Evolutionary conservation across 192 early-diverging fungal genomes (phyloP).

Genomic region (Coemansia sp.): DNA sequence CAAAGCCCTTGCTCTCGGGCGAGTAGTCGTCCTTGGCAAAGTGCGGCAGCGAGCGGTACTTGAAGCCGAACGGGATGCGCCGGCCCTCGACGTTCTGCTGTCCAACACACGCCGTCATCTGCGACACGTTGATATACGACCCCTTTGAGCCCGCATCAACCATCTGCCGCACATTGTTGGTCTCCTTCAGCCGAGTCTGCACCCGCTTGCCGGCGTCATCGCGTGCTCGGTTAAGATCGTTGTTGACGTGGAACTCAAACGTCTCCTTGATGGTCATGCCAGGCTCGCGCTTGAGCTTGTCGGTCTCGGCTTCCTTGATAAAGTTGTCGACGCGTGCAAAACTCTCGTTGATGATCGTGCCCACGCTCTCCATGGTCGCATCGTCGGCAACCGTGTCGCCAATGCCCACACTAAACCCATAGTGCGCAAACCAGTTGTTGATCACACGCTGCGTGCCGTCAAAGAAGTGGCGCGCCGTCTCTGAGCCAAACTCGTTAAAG

Average conservation of each 20-base stretch:
- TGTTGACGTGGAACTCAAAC: constrained; percentile 86
- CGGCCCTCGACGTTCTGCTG: constrained; percentile 99
- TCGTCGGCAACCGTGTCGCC: constrained; percentile 95
- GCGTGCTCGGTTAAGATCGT: constrained; percentile 85
- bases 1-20: constrained; percentile 66
- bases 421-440: constrained; percentile 92
- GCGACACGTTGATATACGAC: constrained; percentile 92
- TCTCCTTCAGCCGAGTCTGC: constrained; percentile 75
- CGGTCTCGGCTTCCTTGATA: constrained; percentile 78
- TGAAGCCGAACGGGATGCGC: constrained; percentile 96
- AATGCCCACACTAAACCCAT: constrained; percentile 96
- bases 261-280: constrained; percentile 92
- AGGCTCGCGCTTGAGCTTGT: constrained; percentile 77
- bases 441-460: constrained; percentile 89
- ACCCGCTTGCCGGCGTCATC: constrained; percentile 87
- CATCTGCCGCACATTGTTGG: constrained; percentile 98
- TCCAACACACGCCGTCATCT: constrained; percentile 98
- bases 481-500: constrained; percentile 88
- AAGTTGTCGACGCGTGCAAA: constrained; percentile 75
- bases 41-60: constrained; percentile 92
- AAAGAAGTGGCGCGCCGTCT: constrained; percentile 84
- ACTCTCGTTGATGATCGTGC: constrained; percentile 68
- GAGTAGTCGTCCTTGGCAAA: constrained; percentile 97
- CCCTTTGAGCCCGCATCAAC: constrained; percentile 95
- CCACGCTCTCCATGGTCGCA: constrained; percentile 74